Evolutionary conservation across 805 yeast species (phyloP).

Genomic region (Saturnispora quitensis): DNA sequence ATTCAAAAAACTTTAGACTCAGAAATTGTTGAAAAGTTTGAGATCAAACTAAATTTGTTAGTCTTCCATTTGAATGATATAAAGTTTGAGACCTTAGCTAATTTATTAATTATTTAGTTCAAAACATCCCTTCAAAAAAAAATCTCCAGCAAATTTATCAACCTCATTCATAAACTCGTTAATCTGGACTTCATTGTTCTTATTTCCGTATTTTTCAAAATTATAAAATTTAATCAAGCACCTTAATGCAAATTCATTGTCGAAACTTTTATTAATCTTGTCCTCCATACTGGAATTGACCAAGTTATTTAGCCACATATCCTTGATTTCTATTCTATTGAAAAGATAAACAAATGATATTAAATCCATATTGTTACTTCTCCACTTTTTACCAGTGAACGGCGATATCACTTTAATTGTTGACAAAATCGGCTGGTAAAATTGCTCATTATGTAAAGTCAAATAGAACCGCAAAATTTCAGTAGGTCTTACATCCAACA

Average conservation of each 20-base stretch:
- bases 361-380: slow-evolving; percentile 84
- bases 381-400: slow-evolving; percentile 91
- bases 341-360: slow-evolving; percentile 80
- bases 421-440: slow-evolving; percentile 64
- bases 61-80: slow-evolving; percentile 2
- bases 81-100: slow-evolving; percentile 38
- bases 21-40: slow-evolving; percentile 35
- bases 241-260: slow-evolving; percentile 78
- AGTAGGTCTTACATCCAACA: slow-evolving; percentile 56
- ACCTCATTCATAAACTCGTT: slow-evolving; percentile 14
- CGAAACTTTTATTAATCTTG: slow-evolving; percentile 67
- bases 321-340: slow-evolving; percentile 61
- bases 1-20: slow-evolving; percentile 33
- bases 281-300: slow-evolving; percentile 67
- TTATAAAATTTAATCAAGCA: slow-evolving; percentile 74
- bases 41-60: slow-evolving; percentile 26
- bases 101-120: slow-evolving; percentile 9
- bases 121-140: slow-evolving; percentile 25
- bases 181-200: slow-evolving; percentile 47
- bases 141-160: slow-evolving; percentile 23
- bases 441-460: slow-evolving; percentile 48
- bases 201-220: slow-evolving; percentile 43
- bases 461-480: slow-evolving; percentile 50
- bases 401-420: slow-evolving; percentile 76
- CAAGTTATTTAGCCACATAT: slow-evolving; percentile 84